Evolutionary conservation across 495 filamentous ascomycete species (phyloP).

Genomic region (Aspergillus sclerotioniger): DNA sequence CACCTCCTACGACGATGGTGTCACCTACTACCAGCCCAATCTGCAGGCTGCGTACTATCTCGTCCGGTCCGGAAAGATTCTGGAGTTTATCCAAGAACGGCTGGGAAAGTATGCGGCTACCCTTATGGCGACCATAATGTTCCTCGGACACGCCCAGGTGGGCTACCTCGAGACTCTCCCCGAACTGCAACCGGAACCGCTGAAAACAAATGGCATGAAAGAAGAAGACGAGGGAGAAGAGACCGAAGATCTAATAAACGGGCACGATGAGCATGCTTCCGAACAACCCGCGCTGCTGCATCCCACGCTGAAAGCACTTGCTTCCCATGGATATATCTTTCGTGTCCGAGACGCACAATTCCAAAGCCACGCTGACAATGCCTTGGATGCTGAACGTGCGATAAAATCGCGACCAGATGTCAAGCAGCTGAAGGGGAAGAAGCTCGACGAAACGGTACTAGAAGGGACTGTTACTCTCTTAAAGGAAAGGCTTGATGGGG

Average conservation of each 20-base stretch:
- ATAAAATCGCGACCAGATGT: slow-evolving; percentile 37
- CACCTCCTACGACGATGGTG: slow-evolving; percentile 57
- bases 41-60: slow-evolving; percentile 72
- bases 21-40: slow-evolving; percentile 79
- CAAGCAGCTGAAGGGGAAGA: slow-evolving; percentile 54
- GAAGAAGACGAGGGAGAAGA: slow-evolving; percentile 33
- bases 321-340: slow-evolving; percentile 48
- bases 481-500: slow-evolving; percentile 31
- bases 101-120: slow-evolving; percentile 67
- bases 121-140: slow-evolving; percentile 70
- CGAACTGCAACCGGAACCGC: slow-evolving; percentile 26
- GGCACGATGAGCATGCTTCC: slow-evolving; percentile 19
- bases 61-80: slow-evolving; percentile 76
- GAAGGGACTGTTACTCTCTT: slow-evolving; percentile 33
- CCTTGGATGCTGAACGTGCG: slow-evolving; percentile 44
- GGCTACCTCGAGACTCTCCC: slow-evolving; percentile 58
- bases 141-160: slow-evolving; percentile 74
- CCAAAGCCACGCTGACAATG: slow-evolving; percentile 50
- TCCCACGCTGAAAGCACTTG: slow-evolving; percentile 43
- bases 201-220: slow-evolving; percentile 33
- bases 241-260: slow-evolving; percentile 15
- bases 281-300: slow-evolving; percentile 37
- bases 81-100: slow-evolving; percentile 66
- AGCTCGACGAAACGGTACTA: slow-evolving; percentile 53
- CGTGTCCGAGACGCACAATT: slow-evolving; percentile 50